Conservation (phyloP, 805 yeast genomes). For the Candida boleticola region DNA sequence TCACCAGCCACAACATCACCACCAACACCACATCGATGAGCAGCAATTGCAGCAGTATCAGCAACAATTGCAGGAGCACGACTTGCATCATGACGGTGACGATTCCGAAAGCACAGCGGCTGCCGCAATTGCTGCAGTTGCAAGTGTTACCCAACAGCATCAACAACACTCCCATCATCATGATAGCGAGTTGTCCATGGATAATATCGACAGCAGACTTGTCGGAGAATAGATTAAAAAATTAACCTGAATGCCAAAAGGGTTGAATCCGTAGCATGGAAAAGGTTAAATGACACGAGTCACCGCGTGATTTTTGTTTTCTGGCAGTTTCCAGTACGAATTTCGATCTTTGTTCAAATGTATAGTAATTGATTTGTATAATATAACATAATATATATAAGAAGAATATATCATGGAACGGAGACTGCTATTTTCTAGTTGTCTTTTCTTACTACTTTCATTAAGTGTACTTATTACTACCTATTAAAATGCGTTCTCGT, state of each 20-base stretch:
- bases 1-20: slow-evolving; percentile 12
- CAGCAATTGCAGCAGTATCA: slow-evolving; percentile 25
- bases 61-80: slow-evolving; percentile 25
- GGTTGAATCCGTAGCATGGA: too few relatives aligned
- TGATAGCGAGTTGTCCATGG: slow-evolving; percentile 37
- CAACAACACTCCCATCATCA: slow-evolving; percentile 21
- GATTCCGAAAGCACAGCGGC: slow-evolving; percentile 18
- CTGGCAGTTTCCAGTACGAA: too few relatives aligned
- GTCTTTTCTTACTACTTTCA: too few relatives aligned
- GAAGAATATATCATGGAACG: slow-evolving; percentile 8
- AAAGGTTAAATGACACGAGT: too few relatives aligned
- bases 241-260: too few relatives aligned
- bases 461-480: too few relatives aligned
- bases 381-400: not conserved
- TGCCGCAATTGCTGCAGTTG: slow-evolving; percentile 46
- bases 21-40: slow-evolving; percentile 24
- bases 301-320: too few relatives aligned
- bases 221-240: slow-evolving; percentile 38
- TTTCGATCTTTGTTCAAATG: too few relatives aligned
- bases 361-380: slow-evolving; percentile 3
- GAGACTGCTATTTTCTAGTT: too few relatives aligned
- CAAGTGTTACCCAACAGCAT: slow-evolving; percentile 34
- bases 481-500: too few relatives aligned
- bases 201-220: slow-evolving; percentile 43
- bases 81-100: slow-evolving; percentile 10